Evolutionary conservation across 805 yeast genomes (phyloP).

Genomic region (Lachancea lanzarotensis): DNA sequence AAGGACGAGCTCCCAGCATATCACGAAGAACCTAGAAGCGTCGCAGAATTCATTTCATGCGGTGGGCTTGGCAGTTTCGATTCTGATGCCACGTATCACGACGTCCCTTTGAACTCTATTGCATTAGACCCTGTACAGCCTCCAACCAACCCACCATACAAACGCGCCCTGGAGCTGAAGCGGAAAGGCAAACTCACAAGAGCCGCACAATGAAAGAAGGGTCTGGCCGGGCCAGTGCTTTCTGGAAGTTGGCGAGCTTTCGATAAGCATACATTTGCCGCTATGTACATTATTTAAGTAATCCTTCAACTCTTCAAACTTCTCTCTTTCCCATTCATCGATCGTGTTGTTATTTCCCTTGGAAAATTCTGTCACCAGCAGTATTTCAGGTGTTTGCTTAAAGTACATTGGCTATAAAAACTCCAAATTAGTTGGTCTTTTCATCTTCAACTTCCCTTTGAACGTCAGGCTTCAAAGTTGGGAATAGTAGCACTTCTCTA

Average conservation of each 20-base stretch:
- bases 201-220: conserved; percentile 7
- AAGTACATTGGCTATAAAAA: too few species aligned
- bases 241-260: neutral
- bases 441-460: conserved; percentile 31
- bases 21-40: conserved; percentile 55
- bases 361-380: too few species aligned
- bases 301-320: neutral
- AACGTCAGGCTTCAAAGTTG: conserved; percentile 94
- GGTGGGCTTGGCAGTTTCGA: conserved; percentile 86
- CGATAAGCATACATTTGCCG: neutral
- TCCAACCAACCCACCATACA: conserved; percentile 97
- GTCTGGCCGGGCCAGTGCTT: conserved; percentile 1
- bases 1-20: conserved; percentile 33
- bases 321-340: too few species aligned
- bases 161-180: conserved; percentile 81
- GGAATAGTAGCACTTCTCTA: conserved; percentile 96
- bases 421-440: conserved; percentile 13
- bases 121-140: conserved; percentile 88
- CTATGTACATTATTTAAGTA: neutral
- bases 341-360: too few species aligned
- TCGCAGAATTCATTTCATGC: conserved; percentile 93
- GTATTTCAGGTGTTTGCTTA: too few species aligned
- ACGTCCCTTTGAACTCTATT: conserved; percentile 27
- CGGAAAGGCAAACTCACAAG: conserved; percentile 57
- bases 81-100: conserved; percentile 86